phyloP scores from a whole-genome alignment of 2,329 filamentous ascomycete species.

The Neonectria sp. region DNA sequence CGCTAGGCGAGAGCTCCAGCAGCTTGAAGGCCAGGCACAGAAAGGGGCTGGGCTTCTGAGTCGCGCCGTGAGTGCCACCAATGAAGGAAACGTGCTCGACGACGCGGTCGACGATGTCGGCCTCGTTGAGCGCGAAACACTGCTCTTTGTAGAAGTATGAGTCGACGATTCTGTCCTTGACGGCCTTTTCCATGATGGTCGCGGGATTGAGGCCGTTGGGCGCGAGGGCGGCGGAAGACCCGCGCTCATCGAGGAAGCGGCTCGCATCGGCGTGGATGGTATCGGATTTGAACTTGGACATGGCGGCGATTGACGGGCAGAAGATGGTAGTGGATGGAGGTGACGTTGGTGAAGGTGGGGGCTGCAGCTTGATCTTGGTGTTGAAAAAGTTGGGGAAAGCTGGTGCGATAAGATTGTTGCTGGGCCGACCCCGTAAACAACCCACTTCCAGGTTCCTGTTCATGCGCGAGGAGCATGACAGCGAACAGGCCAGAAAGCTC shows the following conservation, averaged over 20 bases:
- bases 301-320: conserved; percentile 37
- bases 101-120: conserved; percentile 88
- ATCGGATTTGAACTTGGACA: conserved; percentile 59
- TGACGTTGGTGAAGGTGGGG: conserved; percentile 33
- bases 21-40: conserved; percentile 96
- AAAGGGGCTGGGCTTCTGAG: conserved; percentile 92
- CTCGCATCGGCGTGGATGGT: conserved; percentile 85
- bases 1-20: conserved; percentile 86
- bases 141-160: conserved; percentile 99
- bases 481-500: conserved; percentile 24
- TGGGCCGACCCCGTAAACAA: conserved; percentile 54
- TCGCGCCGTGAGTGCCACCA: conserved; percentile 87
- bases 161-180: conserved; percentile 95
- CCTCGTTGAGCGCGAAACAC: conserved; percentile 94
- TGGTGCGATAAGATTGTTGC: conserved; percentile 62
- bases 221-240: conserved; percentile 81
- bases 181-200: conserved; percentile 95
- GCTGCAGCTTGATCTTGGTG: conserved; percentile 33
- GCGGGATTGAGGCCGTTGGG: conserved; percentile 93
- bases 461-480: conserved; percentile 33
- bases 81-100: conserved; percentile 86
- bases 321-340: conserved; percentile 23
- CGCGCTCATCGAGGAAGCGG: conserved; percentile 90
- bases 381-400: conserved; percentile 40
- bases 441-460: conserved; percentile 13